Evolutionary conservation across 768 basidiomycete genomes (phyloP).

Genomic region (Boletales sp.): DNA sequence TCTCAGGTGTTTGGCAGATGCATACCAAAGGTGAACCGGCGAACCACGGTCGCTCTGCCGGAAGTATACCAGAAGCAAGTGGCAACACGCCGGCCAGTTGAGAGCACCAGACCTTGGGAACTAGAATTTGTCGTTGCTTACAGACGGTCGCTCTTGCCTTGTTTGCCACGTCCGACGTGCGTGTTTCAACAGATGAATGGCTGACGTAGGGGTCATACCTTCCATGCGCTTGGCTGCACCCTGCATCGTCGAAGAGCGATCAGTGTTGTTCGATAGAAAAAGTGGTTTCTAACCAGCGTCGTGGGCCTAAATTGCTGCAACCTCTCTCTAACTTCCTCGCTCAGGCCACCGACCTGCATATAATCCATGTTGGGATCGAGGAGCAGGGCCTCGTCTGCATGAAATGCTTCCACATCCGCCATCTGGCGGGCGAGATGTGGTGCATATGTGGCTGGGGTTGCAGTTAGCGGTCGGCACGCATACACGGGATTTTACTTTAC

Average conservation of each 20-base stretch:
- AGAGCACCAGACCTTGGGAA: background rate
- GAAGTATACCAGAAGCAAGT: no score
- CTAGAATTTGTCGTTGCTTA: background rate
- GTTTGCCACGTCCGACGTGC: constrained; percentile 39
- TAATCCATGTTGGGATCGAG: constrained; percentile 77
- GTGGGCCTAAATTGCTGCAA: constrained; percentile 58
- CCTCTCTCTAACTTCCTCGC: constrained; percentile 70
- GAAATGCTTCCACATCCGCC: constrained; percentile 70
- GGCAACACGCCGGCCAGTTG: no score
- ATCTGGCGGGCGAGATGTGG: constrained; percentile 67
- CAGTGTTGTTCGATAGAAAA: background rate
- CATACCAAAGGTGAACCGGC: no score
- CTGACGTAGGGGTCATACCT: constrained; percentile 81
- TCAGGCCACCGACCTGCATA: constrained; percentile 57
- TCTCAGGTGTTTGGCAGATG: no score
- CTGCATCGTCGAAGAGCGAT: constrained; percentile 34
- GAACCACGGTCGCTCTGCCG: no score
- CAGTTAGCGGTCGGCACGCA: constrained; percentile 1
- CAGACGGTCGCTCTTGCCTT: background rate
- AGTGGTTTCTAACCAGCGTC: constrained; percentile 51
- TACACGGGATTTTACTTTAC: constrained; percentile 33
- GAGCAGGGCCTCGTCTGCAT: constrained; percentile 67
- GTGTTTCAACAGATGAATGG: constrained; percentile 66
- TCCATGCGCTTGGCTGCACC: constrained; percentile 93
- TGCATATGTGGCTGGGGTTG: constrained; percentile 52